Conservation (phyloP, 257 asterid species). For the Solanum dulcamara region DNA sequence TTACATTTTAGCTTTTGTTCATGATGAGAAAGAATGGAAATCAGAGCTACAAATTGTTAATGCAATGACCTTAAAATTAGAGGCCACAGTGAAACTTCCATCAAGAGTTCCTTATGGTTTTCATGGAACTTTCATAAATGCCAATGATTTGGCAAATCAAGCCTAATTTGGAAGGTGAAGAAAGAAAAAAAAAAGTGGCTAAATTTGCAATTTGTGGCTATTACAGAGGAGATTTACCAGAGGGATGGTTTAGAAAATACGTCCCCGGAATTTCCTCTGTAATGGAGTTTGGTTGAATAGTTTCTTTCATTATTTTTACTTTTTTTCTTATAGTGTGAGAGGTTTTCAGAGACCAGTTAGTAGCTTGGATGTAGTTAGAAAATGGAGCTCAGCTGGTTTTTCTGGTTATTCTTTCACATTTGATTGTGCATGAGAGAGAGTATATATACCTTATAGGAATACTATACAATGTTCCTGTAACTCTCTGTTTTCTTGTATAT, state of each 20-base stretch:
- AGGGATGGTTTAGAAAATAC: slow-evolving; percentile 55
- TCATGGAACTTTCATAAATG: slow-evolving; percentile 73
- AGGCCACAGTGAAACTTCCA: slow-evolving; percentile 67
- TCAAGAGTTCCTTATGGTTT: slow-evolving; percentile 93
- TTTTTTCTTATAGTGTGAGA: slow-evolving; percentile 21
- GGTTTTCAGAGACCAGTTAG: slow-evolving; percentile 60
- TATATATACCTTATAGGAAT: slow-evolving; percentile 7
- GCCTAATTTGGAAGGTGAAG: slow-evolving; percentile 12
- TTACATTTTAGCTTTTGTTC: slow-evolving; percentile 67
- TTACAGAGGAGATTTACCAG: slow-evolving; percentile 52
- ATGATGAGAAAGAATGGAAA: slow-evolving; percentile 55
- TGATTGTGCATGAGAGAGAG: slow-evolving; percentile 4
- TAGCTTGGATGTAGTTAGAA: slow-evolving; percentile 70
- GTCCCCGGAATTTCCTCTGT: slow-evolving; percentile 75
- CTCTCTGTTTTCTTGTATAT: slow-evolving; percentile 21
- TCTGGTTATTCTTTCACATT: slow-evolving; percentile 45
- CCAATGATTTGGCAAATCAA: slow-evolving; percentile 55
- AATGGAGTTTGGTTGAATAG: neutral
- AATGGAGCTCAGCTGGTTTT: slow-evolving; percentile 83
- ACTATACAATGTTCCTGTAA: slow-evolving; percentile 8
- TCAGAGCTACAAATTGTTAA: slow-evolving; percentile 81
- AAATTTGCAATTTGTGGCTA: too few relatives aligned
- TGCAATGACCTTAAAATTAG: slow-evolving; percentile 48
- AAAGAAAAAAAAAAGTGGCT: too few relatives aligned
- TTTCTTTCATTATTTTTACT: neutral